phyloP scores from a whole-genome alignment of 1,284 basidiomycete species.

The Salmacisia buchloeana region DNA sequence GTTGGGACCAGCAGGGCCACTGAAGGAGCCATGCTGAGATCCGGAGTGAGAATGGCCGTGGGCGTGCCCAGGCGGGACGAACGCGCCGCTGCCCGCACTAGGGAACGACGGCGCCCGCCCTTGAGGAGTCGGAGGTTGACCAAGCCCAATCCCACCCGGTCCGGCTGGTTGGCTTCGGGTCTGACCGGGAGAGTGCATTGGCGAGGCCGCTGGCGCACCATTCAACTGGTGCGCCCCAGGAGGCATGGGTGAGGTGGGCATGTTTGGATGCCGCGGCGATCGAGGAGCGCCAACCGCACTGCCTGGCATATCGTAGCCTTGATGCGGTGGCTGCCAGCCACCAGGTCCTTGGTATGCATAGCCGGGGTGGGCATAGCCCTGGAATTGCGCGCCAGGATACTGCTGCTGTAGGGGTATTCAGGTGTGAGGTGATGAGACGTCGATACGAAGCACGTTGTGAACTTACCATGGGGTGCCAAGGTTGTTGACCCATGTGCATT shows the following conservation, averaged over 20 bases:
- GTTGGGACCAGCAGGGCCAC: conserved; percentile 1
- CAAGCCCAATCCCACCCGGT: conserved; percentile 7
- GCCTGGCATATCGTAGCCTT: conserved; percentile 31
- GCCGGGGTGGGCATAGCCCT: conserved; percentile 31
- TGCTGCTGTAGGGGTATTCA: not conserved
- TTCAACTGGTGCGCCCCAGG: conserved; percentile 4
- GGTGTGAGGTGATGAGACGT: not conserved
- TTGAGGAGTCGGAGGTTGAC: conserved; percentile 10
- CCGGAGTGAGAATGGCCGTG: not conserved
- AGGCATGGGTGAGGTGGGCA: conserved; percentile 35
- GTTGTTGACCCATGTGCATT: conserved; percentile 25
- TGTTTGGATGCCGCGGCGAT: conserved; percentile 38
- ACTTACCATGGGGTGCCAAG: conserved; percentile 9
- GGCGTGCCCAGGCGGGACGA: not conserved
- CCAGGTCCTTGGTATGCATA: conserved; percentile 34
- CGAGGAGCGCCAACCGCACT: conserved; percentile 20
- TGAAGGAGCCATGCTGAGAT: conserved; percentile 23
- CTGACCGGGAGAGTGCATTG: conserved; percentile 9
- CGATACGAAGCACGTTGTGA: not conserved
- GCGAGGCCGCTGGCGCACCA: conserved; percentile 6
- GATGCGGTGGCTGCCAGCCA: conserved; percentile 21
- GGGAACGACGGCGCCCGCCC: conserved; percentile 3
- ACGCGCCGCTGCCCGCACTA: not conserved
- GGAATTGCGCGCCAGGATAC: conserved; percentile 1
- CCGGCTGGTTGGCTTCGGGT: not conserved